Base-by-base conservation (phyloP, 78 protist genomes). In the Cyanophora paradoxa region DNA sequence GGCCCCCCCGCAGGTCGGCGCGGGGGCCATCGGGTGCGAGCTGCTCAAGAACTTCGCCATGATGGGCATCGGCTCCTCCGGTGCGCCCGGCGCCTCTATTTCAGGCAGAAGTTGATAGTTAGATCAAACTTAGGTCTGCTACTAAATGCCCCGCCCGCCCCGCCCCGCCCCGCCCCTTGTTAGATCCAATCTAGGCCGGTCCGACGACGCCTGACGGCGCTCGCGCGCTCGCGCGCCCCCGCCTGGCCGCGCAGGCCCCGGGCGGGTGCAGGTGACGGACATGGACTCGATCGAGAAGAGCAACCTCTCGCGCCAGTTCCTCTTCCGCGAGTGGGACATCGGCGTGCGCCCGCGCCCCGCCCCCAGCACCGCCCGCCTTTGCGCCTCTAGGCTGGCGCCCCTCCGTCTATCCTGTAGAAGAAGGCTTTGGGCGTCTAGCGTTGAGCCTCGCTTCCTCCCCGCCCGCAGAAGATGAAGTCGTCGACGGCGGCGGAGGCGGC, bases 1-100 rank as follows among this genome's bases (percentile, higher is more conserved):
- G 39, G n/a, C 11, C 14, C 16, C 6, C 22, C 50, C 74, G 22
- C 70, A 62, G 26, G 93, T 92, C 31, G 96, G 96, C 13, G 91
- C 92, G 20, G 96, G 96, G 74, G 96, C 96, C 20, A 75, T 92
- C 28, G 94, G 96, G 2, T 92, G 96, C 76, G 96, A 92, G 58
- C 70, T 79, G 75, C 63, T 92, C 57, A 92, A 92, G 79, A 86
- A 86, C 79, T 71, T 74, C 52, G 92, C 93, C 39, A 0, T 86
- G 82, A 79, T 82, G 88, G 95, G 95, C 24, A 6, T 88, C 22
- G 85, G 79, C 44, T 17, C 28, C 10, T 8, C 10, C 54, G 3
- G 3, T 24, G 22, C 54, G 13, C 54, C 54, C 54, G 3, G 28
- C 54, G 28, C 10, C 54, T 8, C 54, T 46, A 16, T n/a, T n/a